Conservation (phyloP, 306 rosid species). For the cucumber (Cucumis sativus) region Cucumber_9930_V3 NC_026660.2:12536501-12537000, state of each 20-base stretch:
- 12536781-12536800: background rate
- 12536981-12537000: no score
- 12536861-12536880: no score
- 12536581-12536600: conserved; percentile 41
- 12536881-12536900: no score
- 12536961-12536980: no score
- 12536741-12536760: background rate
- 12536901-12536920: no score
- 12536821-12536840: background rate
- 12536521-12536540: conserved; percentile 59
- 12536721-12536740: background rate
- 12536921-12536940: no score
- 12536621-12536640: background rate
- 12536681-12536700: background rate
- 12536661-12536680: background rate
- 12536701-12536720: background rate
- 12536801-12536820: background rate
- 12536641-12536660: background rate
- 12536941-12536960: no score
- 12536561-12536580: conserved; percentile 94
- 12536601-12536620: background rate
- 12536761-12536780: background rate
- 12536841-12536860: background rate
- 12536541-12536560: conserved; percentile 87
- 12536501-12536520: conserved; percentile 93